These are phyloP conservation scores for Dipteronia dyeriana DNA, from an alignment of 345 rosid genomes.

Conservation along the genomic window DNA sequence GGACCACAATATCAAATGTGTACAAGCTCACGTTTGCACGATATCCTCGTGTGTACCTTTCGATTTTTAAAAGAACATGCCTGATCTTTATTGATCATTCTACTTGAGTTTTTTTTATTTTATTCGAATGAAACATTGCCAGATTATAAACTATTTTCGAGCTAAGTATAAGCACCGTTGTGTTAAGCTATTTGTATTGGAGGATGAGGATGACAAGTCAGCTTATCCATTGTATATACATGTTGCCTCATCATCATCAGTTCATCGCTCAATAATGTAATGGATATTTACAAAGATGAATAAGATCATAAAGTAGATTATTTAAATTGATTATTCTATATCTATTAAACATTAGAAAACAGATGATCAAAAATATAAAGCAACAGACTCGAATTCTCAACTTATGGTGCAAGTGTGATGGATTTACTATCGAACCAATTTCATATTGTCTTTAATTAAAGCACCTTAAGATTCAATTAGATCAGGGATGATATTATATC, in stretches of 20 bases:
- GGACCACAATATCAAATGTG: conserved; percentile 9
- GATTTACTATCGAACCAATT: no score
- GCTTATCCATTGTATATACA: not conserved
- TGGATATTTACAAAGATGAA: not conserved
- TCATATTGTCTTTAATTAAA: no score
- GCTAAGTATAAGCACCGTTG: no score
- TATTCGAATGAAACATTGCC: no score
- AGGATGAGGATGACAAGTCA: conserved; percentile 17
- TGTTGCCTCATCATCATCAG: not conserved
- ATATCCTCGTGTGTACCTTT: not conserved
- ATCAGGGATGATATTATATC: no score
- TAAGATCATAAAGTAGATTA: not conserved
- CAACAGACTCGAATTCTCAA: no score
- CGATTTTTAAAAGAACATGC: not conserved
- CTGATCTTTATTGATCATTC: not conserved
- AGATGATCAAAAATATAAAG: no score
- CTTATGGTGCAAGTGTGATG: no score
- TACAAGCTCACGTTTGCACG: not conserved
- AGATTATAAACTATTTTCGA: no score
- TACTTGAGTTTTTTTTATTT: no score
- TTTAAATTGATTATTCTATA: not conserved
- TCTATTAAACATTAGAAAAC: no score
- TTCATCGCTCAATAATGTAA: not conserved
- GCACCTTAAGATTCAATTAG: no score
- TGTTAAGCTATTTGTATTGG: not conserved